These are phyloP conservation scores for Cenchrus americanus DNA, from an alignment of 176 grass and related monocot species.

Conservation along the genomic window DNA sequence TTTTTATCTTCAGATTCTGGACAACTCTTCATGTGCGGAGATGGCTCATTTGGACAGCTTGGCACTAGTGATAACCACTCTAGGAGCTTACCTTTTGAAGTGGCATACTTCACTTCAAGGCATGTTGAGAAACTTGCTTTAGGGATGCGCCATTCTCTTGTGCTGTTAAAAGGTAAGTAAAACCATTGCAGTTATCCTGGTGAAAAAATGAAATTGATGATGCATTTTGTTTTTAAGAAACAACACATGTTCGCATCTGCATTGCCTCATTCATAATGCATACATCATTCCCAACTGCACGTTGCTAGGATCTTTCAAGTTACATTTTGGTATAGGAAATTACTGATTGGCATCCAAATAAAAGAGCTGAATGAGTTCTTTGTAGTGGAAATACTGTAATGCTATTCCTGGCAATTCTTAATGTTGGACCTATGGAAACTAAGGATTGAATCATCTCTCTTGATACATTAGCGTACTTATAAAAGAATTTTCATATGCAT, in stretches of 20 bases:
- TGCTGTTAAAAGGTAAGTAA: slow-evolving; percentile 71
- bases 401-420: background rate
- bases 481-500: background rate
- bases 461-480: background rate
- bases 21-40: slow-evolving; percentile 78
- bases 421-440: background rate
- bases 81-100: slow-evolving; percentile 67
- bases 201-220: background rate
- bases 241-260: background rate
- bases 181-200: background rate
- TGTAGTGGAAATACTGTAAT: slow-evolving; percentile 1
- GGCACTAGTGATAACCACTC: slow-evolving; percentile 75
- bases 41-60: slow-evolving; percentile 97
- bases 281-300: background rate
- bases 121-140: slow-evolving; percentile 82
- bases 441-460: slow-evolving; percentile 5
- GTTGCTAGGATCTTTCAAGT: background rate
- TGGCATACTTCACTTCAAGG: slow-evolving; percentile 57
- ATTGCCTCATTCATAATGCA: background rate
- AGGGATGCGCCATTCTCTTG: slow-evolving; percentile 94
- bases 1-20: slow-evolving; percentile 73
- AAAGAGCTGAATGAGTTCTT: background rate
- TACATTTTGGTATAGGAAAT: background rate
- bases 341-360: background rate
- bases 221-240: background rate